phyloP scores from a whole-genome alignment of 306 rosid genomes.

The Lagenaria siceraria region DNA sequence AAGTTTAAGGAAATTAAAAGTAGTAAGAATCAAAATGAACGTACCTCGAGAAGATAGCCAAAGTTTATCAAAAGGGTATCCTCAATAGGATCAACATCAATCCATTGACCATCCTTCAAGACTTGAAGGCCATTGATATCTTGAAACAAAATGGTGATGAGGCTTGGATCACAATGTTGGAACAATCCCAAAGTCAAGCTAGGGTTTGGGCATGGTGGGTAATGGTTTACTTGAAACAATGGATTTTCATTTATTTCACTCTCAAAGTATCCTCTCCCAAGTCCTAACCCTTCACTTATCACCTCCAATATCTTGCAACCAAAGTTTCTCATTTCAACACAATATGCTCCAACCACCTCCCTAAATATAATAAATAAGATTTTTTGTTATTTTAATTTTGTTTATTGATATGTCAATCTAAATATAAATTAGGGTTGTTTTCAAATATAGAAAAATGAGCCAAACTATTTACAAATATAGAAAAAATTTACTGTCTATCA shows the following conservation, averaged over 20 bases:
- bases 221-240: slow-evolving; percentile 27
- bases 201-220: slow-evolving; percentile 71
- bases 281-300: slow-evolving; percentile 48
- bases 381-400: too few relatives aligned
- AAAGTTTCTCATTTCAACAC: slow-evolving; percentile 26
- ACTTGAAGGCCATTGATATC: slow-evolving; percentile 40
- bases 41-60: slow-evolving; percentile 27
- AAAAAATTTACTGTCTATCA: too few relatives aligned
- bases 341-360: slow-evolving; percentile 31
- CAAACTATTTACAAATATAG: too few relatives aligned
- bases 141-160: slow-evolving; percentile 54
- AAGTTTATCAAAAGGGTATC: slow-evolving; percentile 22
- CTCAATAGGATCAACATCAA: slow-evolving; percentile 19
- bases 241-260: slow-evolving; percentile 28
- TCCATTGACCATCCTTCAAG: slow-evolving; percentile 24
- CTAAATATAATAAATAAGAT: slow-evolving; percentile 12
- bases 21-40: too few relatives aligned
- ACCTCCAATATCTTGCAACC: slow-evolving; percentile 28
- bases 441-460: too few relatives aligned
- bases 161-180: slow-evolving; percentile 40
- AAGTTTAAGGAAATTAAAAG: too few relatives aligned
- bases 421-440: too few relatives aligned
- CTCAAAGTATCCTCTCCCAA: slow-evolving; percentile 14
- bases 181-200: slow-evolving; percentile 46
- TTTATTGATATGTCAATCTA: too few relatives aligned